phyloP scores from a whole-genome alignment of 78 protist species.

The Dictyostelium brefeldianum region DNA sequence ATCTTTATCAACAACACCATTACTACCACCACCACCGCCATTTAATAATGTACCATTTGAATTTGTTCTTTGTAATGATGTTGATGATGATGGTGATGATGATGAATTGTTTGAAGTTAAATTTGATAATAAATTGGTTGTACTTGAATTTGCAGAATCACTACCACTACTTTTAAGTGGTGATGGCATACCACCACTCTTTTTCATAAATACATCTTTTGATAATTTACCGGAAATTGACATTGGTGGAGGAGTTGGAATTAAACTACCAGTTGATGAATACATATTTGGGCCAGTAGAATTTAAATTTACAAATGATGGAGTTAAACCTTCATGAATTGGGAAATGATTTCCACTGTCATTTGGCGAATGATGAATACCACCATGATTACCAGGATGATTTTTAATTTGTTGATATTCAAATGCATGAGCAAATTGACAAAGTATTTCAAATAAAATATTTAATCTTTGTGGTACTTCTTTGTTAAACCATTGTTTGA shows the following conservation, averaged over 20 bases:
- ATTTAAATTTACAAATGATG: not conserved
- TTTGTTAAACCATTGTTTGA: constrained; percentile 70
- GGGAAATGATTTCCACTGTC: constrained; percentile 2
- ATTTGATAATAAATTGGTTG: not conserved
- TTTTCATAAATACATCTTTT: constrained; percentile 23
- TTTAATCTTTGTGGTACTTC: constrained; percentile 71
- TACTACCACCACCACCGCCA: too few species aligned
- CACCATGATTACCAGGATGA: not conserved
- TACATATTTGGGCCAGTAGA: not conserved
- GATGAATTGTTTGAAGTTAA: not conserved
- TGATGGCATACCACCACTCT: not conserved
- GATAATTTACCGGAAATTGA: not conserved
- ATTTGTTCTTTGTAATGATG: not conserved
- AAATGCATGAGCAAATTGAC: constrained; percentile 9
- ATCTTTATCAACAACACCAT: too few species aligned
- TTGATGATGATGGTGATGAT: constrained; percentile 3
- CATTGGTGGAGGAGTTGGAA: constrained; percentile 11
- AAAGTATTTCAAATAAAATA: constrained; percentile 16
- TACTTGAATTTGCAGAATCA: not conserved
- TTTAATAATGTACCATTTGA: too few species aligned
- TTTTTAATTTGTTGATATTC: constrained; percentile 35
- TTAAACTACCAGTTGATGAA: not conserved
- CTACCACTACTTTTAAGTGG: not conserved
- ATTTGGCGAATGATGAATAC: not conserved
- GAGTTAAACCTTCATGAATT: not conserved